Evolutionary conservation across 345 rosid species (phyloP).

Genomic region (Eucalyptus virginea): DNA sequence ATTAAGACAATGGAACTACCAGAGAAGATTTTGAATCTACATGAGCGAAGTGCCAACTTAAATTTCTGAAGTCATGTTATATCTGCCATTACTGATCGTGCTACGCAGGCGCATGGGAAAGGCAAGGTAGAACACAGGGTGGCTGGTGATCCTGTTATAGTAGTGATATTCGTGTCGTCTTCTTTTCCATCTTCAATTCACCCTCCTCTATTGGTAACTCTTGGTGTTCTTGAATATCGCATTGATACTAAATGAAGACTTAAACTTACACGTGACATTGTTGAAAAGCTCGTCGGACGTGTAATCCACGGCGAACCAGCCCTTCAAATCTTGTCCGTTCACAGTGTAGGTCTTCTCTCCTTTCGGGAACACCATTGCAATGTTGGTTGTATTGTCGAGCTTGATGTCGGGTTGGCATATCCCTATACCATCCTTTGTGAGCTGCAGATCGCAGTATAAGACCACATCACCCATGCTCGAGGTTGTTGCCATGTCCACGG

Average conservation of each 20-base stretch:
- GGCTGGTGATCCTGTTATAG: not conserved
- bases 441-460: conserved; percentile 55
- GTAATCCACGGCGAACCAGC: conserved; percentile 62
- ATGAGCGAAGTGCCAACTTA: not conserved
- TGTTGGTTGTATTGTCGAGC: conserved; percentile 52
- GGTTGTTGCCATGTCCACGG: conserved; percentile 20
- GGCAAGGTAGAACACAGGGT: not conserved
- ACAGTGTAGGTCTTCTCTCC: conserved; percentile 26
- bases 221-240: not conserved
- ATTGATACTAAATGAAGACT: not conserved
- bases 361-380: conserved; percentile 16
- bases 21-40: not conserved
- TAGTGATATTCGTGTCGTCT: not conserved
- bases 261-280: conserved; percentile 26
- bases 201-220: not conserved
- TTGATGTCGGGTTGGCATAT: conserved; percentile 46
- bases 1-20: not conserved
- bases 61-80: not conserved
- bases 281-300: conserved; percentile 3
- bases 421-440: conserved; percentile 58
- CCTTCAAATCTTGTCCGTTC: conserved; percentile 41
- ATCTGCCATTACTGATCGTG: not conserved
- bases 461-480: conserved; percentile 15
- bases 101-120: not conserved
- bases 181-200: not conserved